Evolutionary conservation across 2,329 filamentous ascomycete species (phyloP), one percentile per base, ranked within the genome.

Genomic region (Alternaria consortialis): DNA sequence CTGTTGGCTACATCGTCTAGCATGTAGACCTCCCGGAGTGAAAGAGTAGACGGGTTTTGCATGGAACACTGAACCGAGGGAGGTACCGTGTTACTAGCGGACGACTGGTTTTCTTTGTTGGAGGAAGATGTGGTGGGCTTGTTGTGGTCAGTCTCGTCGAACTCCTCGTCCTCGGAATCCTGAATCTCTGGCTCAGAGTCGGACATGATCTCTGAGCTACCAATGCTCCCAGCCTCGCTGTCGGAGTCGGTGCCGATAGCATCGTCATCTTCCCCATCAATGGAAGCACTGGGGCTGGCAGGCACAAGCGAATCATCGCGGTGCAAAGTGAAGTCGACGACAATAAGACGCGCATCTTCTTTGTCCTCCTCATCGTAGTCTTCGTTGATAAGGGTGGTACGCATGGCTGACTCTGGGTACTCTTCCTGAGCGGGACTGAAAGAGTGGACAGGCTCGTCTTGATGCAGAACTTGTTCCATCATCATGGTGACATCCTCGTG

Each of bases 401-500:
- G 51, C 34, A 53, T 36, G 9, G 47, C 43, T 5, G 59, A 46
- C 15, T 58, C 48, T 12, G 55, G 37, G 42, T 58, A 48, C n/a
- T 56, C 36, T 9, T 64, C 46, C 29, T 31, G 53, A 7, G 7
- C 17, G 31, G 44, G 46, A 25, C 20, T 47, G 51, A 36, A 23
- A 39, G 27, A 11, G 20, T 54, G 53, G 31, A 4, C 32, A 13
- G 53, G 36, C 29, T 57, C 56, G 11, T 56, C 31, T 2, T 53
- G 52, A 4, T 60, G 36, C 31, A 67, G 31, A 25, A 59, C 46
- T 5, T 48, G 36, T 25, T 67, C 60, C 11, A 55, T 58, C 12
- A 59, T 60, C 53, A 67, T 61, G 42, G 64, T 64, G 43, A 61
- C 44, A 1, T 63, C 60, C 25, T 42, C 42, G 13, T 63, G 47